Percentiles rank a stretch among this genome's conserved stretches.
phyloP scores from a whole-genome alignment of 2,329 filamentous ascomycete species.

The Trichophaea hybrida region DNA sequence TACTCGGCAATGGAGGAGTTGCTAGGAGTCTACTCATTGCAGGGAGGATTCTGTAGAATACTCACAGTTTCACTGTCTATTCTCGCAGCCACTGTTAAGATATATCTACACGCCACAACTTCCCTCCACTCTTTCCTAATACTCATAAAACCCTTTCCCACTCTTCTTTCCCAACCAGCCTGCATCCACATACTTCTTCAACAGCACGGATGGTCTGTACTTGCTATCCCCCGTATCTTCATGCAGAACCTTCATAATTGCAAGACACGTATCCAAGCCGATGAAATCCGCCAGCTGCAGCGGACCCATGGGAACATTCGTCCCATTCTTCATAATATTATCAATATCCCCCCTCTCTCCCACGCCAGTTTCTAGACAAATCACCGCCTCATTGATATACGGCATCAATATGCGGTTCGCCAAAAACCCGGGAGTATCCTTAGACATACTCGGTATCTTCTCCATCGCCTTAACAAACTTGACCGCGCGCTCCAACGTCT shows the following conservation, averaged over 20 bases:
- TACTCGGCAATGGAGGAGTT: slow-evolving; percentile 19
- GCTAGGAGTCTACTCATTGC: slow-evolving; percentile 21
- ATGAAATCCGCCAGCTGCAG: slow-evolving; percentile 92
- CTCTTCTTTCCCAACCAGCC: slow-evolving; percentile 97
- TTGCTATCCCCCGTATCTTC: slow-evolving; percentile 88
- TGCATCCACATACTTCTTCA: slow-evolving; percentile 93
- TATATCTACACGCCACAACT: too few species aligned
- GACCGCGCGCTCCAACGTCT: slow-evolving; percentile 68
- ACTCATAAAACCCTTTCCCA: slow-evolving; percentile 90
- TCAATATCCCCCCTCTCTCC: slow-evolving; percentile 86
- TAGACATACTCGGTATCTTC: slow-evolving; percentile 75
- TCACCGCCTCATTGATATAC: slow-evolving; percentile 96
- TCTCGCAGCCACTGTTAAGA: too few species aligned
- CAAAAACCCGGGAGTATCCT: slow-evolving; percentile 84
- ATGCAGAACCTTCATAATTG: slow-evolving; percentile 93
- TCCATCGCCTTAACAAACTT: slow-evolving; percentile 84
- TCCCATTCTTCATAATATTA: slow-evolving; percentile 97
- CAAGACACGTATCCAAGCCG: slow-evolving; percentile 84
- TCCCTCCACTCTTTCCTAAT: slow-evolving; percentile 30
- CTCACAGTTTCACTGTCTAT: too few species aligned
- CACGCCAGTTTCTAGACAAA: slow-evolving; percentile 86
- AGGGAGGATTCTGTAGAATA: neutral
- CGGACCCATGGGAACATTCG: slow-evolving; percentile 95
- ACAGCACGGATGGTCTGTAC: slow-evolving; percentile 74
- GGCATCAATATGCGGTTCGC: slow-evolving; percentile 97